Percentiles rank a stretch among this genome's conserved stretches.
Conservation (phyloP, 2,329 filamentous ascomycete species). For the Ilyonectria destructans region DNA sequence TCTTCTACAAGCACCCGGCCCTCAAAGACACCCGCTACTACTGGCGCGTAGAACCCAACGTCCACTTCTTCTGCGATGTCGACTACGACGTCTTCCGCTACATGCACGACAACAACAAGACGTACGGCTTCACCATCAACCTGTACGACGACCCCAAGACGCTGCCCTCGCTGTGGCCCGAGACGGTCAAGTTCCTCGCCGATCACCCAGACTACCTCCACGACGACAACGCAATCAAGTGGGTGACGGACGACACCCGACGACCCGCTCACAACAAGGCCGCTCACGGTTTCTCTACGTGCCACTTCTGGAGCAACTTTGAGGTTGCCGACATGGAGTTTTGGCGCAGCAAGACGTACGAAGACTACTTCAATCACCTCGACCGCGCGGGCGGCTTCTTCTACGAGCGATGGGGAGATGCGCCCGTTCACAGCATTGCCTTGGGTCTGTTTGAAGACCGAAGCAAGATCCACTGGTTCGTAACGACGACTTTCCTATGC, state of each 20-base stretch:
- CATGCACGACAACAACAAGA: slow-evolving; percentile 99
- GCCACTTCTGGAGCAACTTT: slow-evolving; percentile 99
- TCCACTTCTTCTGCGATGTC: slow-evolving; percentile 98
- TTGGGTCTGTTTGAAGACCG: slow-evolving; percentile 93
- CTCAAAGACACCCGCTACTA: slow-evolving; percentile 89
- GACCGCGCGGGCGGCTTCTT: slow-evolving; percentile 99
- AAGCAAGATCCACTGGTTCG: slow-evolving; percentile 92
- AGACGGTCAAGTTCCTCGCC: slow-evolving; percentile 91
- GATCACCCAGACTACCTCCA: slow-evolving; percentile 87
- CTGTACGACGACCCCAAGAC: slow-evolving; percentile 93
- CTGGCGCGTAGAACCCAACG: slow-evolving; percentile 98
- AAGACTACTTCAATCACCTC: slow-evolving; percentile 96
- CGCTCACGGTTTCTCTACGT: slow-evolving; percentile 96
- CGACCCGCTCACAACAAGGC: slow-evolving; percentile 85
- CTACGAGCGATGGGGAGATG: slow-evolving; percentile 98
- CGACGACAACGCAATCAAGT: slow-evolving; percentile 87
- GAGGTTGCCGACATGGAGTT: slow-evolving; percentile 95
- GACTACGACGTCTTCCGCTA: slow-evolving; percentile 99
- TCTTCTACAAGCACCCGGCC: slow-evolving; percentile 97
- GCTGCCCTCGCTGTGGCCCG: slow-evolving; percentile 93
- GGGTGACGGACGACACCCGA: slow-evolving; percentile 85
- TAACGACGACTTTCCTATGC: slow-evolving; percentile 34
- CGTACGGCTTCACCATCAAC: slow-evolving; percentile 98
- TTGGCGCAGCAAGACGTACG: slow-evolving; percentile 91
- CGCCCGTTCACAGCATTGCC: slow-evolving; percentile 95